Base-by-base conservation (phyloP, 805 yeast genomes). In the Yarrowia keelungensis region DNA sequence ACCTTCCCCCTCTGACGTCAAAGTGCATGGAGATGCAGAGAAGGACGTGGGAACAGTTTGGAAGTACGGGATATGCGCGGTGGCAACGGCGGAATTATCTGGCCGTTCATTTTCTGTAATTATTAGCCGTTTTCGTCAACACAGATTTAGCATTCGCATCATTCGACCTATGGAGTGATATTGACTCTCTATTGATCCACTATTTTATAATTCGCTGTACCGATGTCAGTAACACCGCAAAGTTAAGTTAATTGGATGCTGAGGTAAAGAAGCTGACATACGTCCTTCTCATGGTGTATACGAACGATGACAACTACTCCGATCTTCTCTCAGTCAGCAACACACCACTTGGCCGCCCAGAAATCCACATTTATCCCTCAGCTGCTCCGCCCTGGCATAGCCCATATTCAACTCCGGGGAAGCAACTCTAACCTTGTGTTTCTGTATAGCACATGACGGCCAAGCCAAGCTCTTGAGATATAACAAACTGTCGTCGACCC, bases 1-100 rank as follows among this genome's bases (percentile, higher is more conserved):
- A 26, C 32, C 32, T 26, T 26, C 32, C 32, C 19, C 32, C 7
- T 26, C 32, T 54, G 62, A 56, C 62, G 62, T 56, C 62, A 56
- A 56, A n/a, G 46, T 56, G 62, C 62, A 56, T 56, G 38, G 47
- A 22, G 15, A 26, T 56, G 62, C 62, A 56, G 47, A 56, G 62
- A 56, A 56, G 42, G 32, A 26, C 32, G 32, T 26, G 32, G 32
- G 32, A 26, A 26, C 32, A 26, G 32, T 26, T 26, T 2, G 32
- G 4, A 26, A 3, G 32, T 26, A 26, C 32, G 32, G 32, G 32
- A 26, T 3, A 26, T 26, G 32, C 32, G 32, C 32, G 32, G 32
- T 26, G 32, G 32, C 32, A 8, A n/a, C n/a, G 47, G 26, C 5
- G 47, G 22, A 16, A 46, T 19, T 46, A 46, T 46, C 12, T 46